Conservation (phyloP, 2,329 filamentous ascomycete species). For the Phaeosphaeria sp. region DNA sequence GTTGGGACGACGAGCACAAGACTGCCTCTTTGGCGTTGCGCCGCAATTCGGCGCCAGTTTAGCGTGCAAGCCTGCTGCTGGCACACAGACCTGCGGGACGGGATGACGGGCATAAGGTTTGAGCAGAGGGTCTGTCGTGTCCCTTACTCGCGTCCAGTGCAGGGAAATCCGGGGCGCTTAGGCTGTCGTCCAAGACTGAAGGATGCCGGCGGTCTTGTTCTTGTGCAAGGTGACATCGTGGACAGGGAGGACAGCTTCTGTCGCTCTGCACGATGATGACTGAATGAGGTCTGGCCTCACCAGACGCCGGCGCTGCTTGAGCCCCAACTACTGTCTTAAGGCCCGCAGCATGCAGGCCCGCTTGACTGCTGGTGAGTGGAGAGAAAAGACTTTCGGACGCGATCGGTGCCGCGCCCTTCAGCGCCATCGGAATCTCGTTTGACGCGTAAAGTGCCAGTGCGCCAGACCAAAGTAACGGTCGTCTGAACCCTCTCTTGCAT, state of each 20-base stretch:
- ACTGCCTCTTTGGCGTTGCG: slow-evolving; percentile 29
- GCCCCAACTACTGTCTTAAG: slow-evolving; percentile 28
- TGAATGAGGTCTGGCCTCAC: slow-evolving; percentile 23
- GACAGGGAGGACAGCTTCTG: slow-evolving; percentile 13
- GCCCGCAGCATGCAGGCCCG: slow-evolving; percentile 36
- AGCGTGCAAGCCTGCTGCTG: slow-evolving; percentile 31
- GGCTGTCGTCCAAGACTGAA: slow-evolving; percentile 4
- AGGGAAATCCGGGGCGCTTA: slow-evolving; percentile 23
- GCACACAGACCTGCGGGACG: slow-evolving; percentile 44
- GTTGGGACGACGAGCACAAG: slow-evolving; percentile 31
- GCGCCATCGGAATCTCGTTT: slow-evolving; percentile 26
- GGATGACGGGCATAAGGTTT: slow-evolving; percentile 50
- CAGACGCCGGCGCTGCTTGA: slow-evolving; percentile 31
- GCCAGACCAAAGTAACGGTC: no score
- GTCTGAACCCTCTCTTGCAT: no score
- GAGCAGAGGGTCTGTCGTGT: slow-evolving; percentile 38
- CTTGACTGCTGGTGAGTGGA: slow-evolving; percentile 30
- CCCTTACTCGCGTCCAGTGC: slow-evolving; percentile 24
- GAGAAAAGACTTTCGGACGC: slow-evolving; percentile 18
- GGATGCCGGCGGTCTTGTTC: slow-evolving; percentile 1
- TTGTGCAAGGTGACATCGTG: slow-evolving; percentile 10
- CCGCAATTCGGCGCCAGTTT: slow-evolving; percentile 34
- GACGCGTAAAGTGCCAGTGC: slow-evolving; percentile 6
- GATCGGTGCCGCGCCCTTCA: slow-evolving; percentile 23
- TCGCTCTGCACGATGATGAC: slow-evolving; percentile 31